A percentile compares a stretch with the other conserved stretches of the same genome.
phyloP scores from a whole-genome alignment of 352 stramenopile genomes.

The Hyphochytrium catenoides region DNA sequence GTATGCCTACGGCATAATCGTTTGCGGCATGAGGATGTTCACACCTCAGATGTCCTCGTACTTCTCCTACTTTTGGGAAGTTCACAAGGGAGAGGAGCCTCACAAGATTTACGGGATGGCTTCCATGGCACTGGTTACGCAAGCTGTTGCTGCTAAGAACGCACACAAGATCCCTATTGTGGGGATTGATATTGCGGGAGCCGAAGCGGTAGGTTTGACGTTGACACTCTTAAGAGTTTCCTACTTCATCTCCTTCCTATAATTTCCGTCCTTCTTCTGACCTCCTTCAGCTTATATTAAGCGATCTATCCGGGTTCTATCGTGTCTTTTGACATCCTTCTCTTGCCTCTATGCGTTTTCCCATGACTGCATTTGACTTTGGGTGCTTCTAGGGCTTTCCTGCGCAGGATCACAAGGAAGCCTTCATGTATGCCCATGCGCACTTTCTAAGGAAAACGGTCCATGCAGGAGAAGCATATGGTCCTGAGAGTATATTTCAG shows the following conservation, averaged over 20 bases:
- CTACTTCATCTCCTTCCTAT: too few relatives aligned
- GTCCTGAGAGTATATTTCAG: constrained; percentile 57
- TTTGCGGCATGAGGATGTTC: constrained; percentile 68
- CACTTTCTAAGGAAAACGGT: constrained; percentile 69
- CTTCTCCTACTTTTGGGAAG: constrained; percentile 50
- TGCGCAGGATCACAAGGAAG: constrained; percentile 42
- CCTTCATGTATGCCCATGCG: constrained; percentile 55
- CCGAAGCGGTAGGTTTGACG: too few relatives aligned
- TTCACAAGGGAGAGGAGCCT: constrained; percentile 35
- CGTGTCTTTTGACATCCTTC: too few relatives aligned
- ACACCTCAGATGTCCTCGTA: constrained; percentile 44
- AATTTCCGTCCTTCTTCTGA: too few relatives aligned
- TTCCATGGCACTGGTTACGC: constrained; percentile 48
- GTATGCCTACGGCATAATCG: constrained; percentile 61
- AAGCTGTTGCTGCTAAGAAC: constrained; percentile 40
- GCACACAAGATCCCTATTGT: constrained; percentile 38
- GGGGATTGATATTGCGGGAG: constrained; percentile 56
- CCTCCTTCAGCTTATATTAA: too few relatives aligned
- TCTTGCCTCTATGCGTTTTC: too few relatives aligned
- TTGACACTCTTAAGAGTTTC: too few relatives aligned
- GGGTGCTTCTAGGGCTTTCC: constrained; percentile 50
- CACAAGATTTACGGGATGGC: constrained; percentile 48
- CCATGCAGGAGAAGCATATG: constrained; percentile 57
- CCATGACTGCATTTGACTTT: too few relatives aligned
- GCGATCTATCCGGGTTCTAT: too few relatives aligned